Conservation (phyloP, 2,329 filamentous ascomycete genomes). For the Aspergillus sp. region DNA sequence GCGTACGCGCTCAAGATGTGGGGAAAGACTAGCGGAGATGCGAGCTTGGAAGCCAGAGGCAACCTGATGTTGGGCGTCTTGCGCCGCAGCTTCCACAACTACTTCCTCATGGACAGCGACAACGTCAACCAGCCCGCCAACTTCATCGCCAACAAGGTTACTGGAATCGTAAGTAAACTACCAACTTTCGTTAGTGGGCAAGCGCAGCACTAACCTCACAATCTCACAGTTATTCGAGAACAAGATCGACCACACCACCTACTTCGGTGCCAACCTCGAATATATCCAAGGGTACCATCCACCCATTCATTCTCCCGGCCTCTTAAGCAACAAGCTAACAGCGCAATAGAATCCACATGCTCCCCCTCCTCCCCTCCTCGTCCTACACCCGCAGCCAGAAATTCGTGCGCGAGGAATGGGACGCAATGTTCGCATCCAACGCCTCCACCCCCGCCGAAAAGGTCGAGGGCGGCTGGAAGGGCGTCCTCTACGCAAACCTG, state of each 20-base stretch:
- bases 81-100: constrained; percentile 69
- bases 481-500: constrained; percentile 78
- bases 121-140: constrained; percentile 71
- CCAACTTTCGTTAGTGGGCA: not conserved
- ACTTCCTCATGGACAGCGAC: constrained; percentile 74
- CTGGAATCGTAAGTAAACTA: constrained; percentile 51
- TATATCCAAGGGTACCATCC: constrained; percentile 59
- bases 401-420: constrained; percentile 84
- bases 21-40: constrained; percentile 75
- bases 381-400: constrained; percentile 63
- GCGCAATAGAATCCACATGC: constrained; percentile 72
- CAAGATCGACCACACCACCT: constrained; percentile 90
- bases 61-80: constrained; percentile 83
- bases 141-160: constrained; percentile 78
- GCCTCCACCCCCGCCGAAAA: constrained; percentile 56
- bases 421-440: constrained; percentile 69
- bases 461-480: constrained; percentile 77
- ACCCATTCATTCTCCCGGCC: too few species aligned
- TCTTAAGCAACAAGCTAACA: too few species aligned
- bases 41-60: constrained; percentile 75
- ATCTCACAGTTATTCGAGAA: constrained; percentile 75
- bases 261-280: constrained; percentile 73
- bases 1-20: constrained; percentile 91
- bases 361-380: constrained; percentile 69
- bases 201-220: constrained; percentile 20